Percentiles rank a stretch among this genome's conserved stretches.
These are phyloP conservation scores for Nakazawaea ambrosiae DNA, from an alignment of 805 yeast genomes.

Conservation along the genomic window DNA sequence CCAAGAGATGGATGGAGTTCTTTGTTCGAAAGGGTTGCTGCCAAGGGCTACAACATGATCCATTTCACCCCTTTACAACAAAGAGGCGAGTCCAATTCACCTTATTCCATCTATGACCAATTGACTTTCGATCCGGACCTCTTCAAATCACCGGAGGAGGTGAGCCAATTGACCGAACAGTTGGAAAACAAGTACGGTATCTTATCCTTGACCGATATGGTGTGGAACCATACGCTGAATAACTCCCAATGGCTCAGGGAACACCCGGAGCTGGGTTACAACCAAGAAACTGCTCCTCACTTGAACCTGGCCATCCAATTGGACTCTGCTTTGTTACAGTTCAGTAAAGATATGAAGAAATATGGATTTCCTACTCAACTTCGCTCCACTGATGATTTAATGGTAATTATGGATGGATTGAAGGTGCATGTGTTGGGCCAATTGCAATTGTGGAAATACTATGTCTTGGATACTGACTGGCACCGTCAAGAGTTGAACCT, in stretches of 20 bases:
- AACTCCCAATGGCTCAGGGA: slow-evolving; percentile 80
- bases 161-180: slow-evolving; percentile 38
- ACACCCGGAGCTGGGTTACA: slow-evolving; percentile 90
- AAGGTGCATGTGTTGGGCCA: slow-evolving; percentile 58
- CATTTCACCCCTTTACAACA: slow-evolving; percentile 93
- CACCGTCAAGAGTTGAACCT: slow-evolving; percentile 32
- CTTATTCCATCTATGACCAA: slow-evolving; percentile 88
- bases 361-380: slow-evolving; percentile 60
- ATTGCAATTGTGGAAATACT: slow-evolving; percentile 81
- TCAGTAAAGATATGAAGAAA: slow-evolving; percentile 48
- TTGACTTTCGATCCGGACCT: slow-evolving; percentile 61
- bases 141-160: slow-evolving; percentile 52
- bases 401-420: slow-evolving; percentile 58
- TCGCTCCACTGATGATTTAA: slow-evolving; percentile 44
- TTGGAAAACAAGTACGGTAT: slow-evolving; percentile 53
- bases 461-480: slow-evolving; percentile 54
- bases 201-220: slow-evolving; percentile 83
- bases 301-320: slow-evolving; percentile 76
- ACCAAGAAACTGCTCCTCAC: slow-evolving; percentile 84
- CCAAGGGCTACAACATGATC: slow-evolving; percentile 88
- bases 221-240: slow-evolving; percentile 90
- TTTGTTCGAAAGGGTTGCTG: slow-evolving; percentile 51
- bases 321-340: slow-evolving; percentile 61
- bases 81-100: slow-evolving; percentile 87
- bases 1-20: slow-evolving; percentile 54